A percentile compares a stretch with the other conserved stretches of the same genome.
These are phyloP conservation scores for Podospora tetraspora DNA, from an alignment of 495 filamentous ascomycete species.

Conservation along the genomic window DNA sequence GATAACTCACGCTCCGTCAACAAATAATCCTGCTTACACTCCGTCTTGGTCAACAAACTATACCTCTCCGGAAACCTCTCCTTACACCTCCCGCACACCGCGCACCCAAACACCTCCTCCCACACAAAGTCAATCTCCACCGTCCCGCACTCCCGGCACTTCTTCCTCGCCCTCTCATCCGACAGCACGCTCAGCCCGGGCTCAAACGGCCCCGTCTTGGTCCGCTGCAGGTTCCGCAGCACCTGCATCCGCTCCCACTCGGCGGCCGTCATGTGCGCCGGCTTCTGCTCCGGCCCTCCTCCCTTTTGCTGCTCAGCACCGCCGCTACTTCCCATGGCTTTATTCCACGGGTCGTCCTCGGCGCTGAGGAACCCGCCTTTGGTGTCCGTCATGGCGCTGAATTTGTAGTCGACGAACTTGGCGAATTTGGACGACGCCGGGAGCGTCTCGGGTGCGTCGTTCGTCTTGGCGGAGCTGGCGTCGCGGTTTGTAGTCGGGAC, in stretches of 20 bases:
- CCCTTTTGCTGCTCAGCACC: constrained; percentile 19
- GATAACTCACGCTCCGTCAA: constrained; percentile 75
- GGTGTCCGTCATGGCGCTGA: constrained; percentile 94
- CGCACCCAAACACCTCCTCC: constrained; percentile 70
- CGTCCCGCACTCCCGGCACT: constrained; percentile 74
- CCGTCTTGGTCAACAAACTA: constrained; percentile 90
- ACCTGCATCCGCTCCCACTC: constrained; percentile 88
- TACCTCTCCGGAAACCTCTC: constrained; percentile 88
- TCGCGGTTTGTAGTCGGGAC: constrained; percentile 63
- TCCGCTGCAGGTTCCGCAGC: constrained; percentile 58
- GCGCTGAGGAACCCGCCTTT: constrained; percentile 87
- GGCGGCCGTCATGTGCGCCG: constrained; percentile 79
- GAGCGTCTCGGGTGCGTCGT: constrained; percentile 47
- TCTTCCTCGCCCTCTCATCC: constrained; percentile 57
- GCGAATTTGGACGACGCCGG: constrained; percentile 58
- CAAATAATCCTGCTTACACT: constrained; percentile 90
- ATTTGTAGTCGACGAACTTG: constrained; percentile 94
- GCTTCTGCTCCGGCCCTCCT: constrained; percentile 55
- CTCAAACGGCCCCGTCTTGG: constrained; percentile 78
- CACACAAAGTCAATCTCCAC: constrained; percentile 93
- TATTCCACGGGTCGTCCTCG: constrained; percentile 87
- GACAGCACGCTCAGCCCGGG: constrained; percentile 71
- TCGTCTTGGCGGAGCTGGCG: constrained; percentile 43
- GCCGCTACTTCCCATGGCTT: constrained; percentile 49
- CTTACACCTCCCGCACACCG: constrained; percentile 73